Evolutionary conservation across 208 protist species (phyloP).

Genomic region (Trypanosoma scelopori): DNA sequence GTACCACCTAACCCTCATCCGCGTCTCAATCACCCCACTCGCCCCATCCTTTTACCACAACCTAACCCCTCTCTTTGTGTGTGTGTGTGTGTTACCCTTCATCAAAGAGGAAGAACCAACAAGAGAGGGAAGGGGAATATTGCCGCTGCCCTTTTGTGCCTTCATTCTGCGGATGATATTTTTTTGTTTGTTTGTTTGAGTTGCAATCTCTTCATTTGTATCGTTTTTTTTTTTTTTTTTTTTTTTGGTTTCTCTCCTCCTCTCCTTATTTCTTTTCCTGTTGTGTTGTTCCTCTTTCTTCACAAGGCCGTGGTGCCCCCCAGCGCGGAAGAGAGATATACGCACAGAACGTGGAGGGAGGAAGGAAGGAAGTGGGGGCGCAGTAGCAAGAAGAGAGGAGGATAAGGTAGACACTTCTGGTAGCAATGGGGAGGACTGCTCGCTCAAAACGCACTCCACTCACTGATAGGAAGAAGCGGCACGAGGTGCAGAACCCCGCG

Average conservation of each 20-base stretch:
- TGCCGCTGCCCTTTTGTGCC: neutral
- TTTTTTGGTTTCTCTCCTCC: neutral
- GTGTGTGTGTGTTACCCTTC: too few relatives aligned
- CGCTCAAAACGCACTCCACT: constrained; percentile 67
- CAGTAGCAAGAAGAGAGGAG: neutral
- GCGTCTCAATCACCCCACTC: too few relatives aligned
- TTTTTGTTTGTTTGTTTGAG: too few relatives aligned
- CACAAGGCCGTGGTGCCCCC: neutral
- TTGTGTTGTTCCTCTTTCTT: neutral
- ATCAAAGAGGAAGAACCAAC: neutral
- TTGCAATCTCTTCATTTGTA: too few relatives aligned
- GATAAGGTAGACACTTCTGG: constrained; percentile 2
- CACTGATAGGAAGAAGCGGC: constrained; percentile 34
- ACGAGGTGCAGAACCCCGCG: constrained; percentile 43
- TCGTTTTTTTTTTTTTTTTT: constrained; percentile 1
- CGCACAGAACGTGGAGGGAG: neutral
- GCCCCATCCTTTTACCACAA: too few relatives aligned
- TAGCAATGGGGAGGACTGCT: constrained; percentile 73
- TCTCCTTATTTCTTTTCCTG: neutral
- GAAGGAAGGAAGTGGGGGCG: neutral
- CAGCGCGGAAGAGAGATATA: neutral
- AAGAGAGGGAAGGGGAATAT: neutral
- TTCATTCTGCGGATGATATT: too few relatives aligned
- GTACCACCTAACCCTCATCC: too few relatives aligned
- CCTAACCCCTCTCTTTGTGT: too few relatives aligned